Evolutionary conservation across 1,139 yeast species (phyloP), one percentile per base, ranked within the genome.

Genomic region (Geotrichum histeridarum): DNA sequence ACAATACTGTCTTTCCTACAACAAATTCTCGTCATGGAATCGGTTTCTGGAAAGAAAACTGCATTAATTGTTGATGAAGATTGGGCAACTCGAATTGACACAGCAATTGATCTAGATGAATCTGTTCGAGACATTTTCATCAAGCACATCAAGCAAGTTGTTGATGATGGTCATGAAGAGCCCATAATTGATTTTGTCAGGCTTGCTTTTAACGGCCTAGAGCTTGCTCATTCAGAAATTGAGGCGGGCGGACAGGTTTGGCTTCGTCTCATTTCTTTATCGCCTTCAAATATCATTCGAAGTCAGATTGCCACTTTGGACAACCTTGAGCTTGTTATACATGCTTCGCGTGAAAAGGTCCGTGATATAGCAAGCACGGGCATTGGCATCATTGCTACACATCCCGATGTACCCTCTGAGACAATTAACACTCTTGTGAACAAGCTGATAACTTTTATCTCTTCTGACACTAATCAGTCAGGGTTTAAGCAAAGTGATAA

Each of bases 11-110:
- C 56, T 18, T 70, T 66, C 54, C 53, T 70, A 12, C 70, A 74
- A 15, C 81, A 82, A 58, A 74, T 82, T 8, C 67, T 89, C 37
- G 82, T 85, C 0, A 83, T 86, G 80, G 80, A 85, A 59, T 78
- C 94, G 0, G 71, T 81, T 1, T 63, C 67, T 8, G 79, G 75
- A 0, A 71, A 76, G 30, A 64, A 71, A 1, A 83, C 93, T 0
- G 83, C 84, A 2, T 67, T 87, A 52, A 79, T 79, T 0, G 70
- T 78, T 18, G 96, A 88, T 67, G 86, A 83, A 60, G 84, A 86
- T 50, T 90, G 96, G 96, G 74, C 76, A 4, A 71, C 79, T 0
- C 76, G 93, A 63, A 65, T 87, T 31, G 90, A 84, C n/a, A 86
- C 82, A 54, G 88, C 94, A 0, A 56, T 86, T 6, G 84, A 81